phyloP scores from a whole-genome alignment of 1,139 yeast species.

The Kodamaea suecica region DNA sequence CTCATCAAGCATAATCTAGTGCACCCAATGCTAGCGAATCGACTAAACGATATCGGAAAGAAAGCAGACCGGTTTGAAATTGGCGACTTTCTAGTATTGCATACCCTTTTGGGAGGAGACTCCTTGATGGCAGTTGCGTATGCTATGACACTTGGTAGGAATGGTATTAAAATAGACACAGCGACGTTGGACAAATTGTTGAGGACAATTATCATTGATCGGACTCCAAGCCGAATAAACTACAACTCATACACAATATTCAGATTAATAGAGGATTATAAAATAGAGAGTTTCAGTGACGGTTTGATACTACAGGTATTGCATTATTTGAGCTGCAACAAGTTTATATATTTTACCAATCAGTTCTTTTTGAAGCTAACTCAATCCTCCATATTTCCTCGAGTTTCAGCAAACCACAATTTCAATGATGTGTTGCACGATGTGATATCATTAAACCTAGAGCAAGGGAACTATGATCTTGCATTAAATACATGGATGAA shows the following conservation, averaged over 20 bases:
- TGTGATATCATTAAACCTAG: slow-evolving; percentile 7
- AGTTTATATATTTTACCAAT: slow-evolving; percentile 14
- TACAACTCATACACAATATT: slow-evolving; percentile 14
- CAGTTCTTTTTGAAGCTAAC: slow-evolving; percentile 5
- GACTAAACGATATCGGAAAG: not conserved
- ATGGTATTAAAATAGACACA: slow-evolving; percentile 4
- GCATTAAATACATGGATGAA: slow-evolving; percentile 10
- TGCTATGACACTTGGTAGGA: slow-evolving; percentile 6
- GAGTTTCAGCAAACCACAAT: not conserved
- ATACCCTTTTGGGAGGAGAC: slow-evolving; percentile 19
- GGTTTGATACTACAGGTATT: slow-evolving; percentile 4
- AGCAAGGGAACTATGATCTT: slow-evolving; percentile 9
- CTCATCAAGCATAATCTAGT: slow-evolving; percentile 6
- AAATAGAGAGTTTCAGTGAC: not conserved
- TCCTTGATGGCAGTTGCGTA: slow-evolving; percentile 23
- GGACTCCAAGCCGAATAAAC: slow-evolving; percentile 6
- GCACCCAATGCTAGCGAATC: slow-evolving; percentile 3
- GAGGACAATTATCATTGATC: slow-evolving; percentile 10
- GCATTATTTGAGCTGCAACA: slow-evolving; percentile 9
- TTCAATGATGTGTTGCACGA: slow-evolving; percentile 5
- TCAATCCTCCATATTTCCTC: not conserved
- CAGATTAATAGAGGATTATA: slow-evolving; percentile 10
- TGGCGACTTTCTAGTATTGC: slow-evolving; percentile 11
- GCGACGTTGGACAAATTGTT: slow-evolving; percentile 6
- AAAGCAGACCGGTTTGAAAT: slow-evolving; percentile 2